Evolutionary conservation across 495 filamentous ascomycete genomes (phyloP).

Genomic region (Trichoderma asperelloides): DNA sequence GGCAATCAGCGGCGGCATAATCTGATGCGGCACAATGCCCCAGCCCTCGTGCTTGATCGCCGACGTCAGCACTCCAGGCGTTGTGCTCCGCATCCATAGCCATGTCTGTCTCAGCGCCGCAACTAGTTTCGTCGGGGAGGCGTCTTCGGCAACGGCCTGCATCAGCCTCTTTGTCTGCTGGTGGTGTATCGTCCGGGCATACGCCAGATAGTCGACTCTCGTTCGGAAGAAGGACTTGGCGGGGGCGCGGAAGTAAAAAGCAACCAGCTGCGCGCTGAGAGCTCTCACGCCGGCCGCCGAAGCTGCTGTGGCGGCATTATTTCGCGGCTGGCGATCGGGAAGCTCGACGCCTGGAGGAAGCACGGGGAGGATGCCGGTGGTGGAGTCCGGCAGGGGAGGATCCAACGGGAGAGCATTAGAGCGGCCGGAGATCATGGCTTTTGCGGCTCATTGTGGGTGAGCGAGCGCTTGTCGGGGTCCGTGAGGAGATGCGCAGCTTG

Average conservation of each 20-base stretch:
- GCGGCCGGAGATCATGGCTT: constrained; percentile 8
- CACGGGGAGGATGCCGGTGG: constrained; percentile 1
- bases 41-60: constrained; percentile 74
- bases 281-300: constrained; percentile 76
- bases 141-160: constrained; percentile 16
- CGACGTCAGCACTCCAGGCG: constrained; percentile 68
- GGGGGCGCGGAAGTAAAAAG: constrained; percentile 84
- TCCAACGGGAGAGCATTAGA: background rate
- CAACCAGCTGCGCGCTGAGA: constrained; percentile 64
- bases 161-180: constrained; percentile 19
- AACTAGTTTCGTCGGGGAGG: constrained; percentile 17
- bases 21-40: constrained; percentile 79
- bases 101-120: constrained; percentile 31
- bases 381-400: background rate
- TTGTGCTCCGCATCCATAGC: constrained; percentile 61
- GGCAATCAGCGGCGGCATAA: constrained; percentile 75
- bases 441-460: background rate
- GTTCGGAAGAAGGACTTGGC: constrained; percentile 85
- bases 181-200: constrained; percentile 35
- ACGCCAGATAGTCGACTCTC: constrained; percentile 66
- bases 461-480: too few species aligned
- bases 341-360: constrained; percentile 9
- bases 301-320: constrained; percentile 63
- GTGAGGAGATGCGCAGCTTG: background rate
- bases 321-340: constrained; percentile 39